Evolutionary conservation across 1,284 basidiomycete species (phyloP), one percentile per base, ranked within the genome.

Genomic region (Ceratobasidium sp.): DNA sequence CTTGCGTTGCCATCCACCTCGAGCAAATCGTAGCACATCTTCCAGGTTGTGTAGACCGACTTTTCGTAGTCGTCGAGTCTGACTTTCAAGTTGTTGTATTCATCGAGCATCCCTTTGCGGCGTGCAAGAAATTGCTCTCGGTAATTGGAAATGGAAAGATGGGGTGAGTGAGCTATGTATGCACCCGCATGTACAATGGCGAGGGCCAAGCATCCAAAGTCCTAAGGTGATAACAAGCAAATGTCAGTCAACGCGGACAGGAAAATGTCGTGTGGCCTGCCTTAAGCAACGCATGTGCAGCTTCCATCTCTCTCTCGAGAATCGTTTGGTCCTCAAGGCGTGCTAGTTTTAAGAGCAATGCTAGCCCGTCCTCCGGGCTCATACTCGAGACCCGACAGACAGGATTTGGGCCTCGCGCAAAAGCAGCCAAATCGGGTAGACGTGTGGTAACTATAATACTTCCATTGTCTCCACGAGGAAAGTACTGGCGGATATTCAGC

Each of bases 151-250:
- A 56, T 42, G n/a, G n/a, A n/a, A n/a, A n/a, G n/a, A n/a, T n/a
- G n/a, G n/a, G n/a, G n/a, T n/a, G n/a, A n/a, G n/a, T n/a, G n/a
- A 10, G 1, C 3, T 5, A 43, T 57, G 27, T 57, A 57, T 27
- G 38, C 35, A 6, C 55, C 55, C 1, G 55, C 55, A 3, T 57
- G 55, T n/a, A 40, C 38, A 29, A 43, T 57, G 6, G 55, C 55
- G 38, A 57, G 55, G 5, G 55, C 55, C 1, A 57, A 40, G 27
- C 45, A 31, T 43, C 55, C 55, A 29, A 57, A n/a, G n/a, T n/a
- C n/a, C n/a, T n/a, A n/a, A n/a, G n/a, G n/a, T n/a, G n/a, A n/a
- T n/a, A n/a, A n/a, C n/a, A n/a, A n/a, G n/a, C n/a, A n/a, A n/a
- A n/a, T n/a, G n/a, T n/a, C n/a, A n/a, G n/a, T n/a, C n/a, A n/a